Evolutionary conservation across 1,284 basidiomycete genomes (phyloP).

Genomic region (Bjerkandera adusta): DNA sequence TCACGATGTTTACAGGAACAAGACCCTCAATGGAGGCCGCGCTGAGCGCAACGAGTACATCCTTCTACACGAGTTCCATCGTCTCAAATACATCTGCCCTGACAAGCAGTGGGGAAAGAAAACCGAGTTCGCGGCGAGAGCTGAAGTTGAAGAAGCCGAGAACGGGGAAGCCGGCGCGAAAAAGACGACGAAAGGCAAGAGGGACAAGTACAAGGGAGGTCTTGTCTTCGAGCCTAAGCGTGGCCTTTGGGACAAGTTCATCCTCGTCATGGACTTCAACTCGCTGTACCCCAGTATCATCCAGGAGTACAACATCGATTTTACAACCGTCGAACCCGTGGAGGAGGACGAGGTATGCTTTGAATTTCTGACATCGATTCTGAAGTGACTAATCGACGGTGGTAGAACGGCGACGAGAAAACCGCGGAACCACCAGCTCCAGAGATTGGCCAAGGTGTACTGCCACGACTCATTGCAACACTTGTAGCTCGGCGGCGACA

Average conservation of each 20-base stretch:
- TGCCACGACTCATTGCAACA: conserved; percentile 94
- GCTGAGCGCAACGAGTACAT: conserved; percentile 99
- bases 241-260: conserved; percentile 95
- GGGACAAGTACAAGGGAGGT: conserved; percentile 98
- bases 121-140: conserved; percentile 50
- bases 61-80: conserved; percentile 96
- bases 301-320: conserved; percentile 99
- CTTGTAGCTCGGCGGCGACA: conserved; percentile 88
- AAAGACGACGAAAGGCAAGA: conserved; percentile 66
- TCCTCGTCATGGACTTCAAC: conserved; percentile 99
- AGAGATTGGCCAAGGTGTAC: conserved; percentile 80
- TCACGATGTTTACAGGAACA: conserved; percentile 62
- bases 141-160: conserved; percentile 65
- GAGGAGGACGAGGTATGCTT: conserved; percentile 59
- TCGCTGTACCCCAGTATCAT: conserved; percentile 99
- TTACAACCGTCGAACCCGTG: conserved; percentile 87
- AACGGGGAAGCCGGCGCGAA: conserved; percentile 41
- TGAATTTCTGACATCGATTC: background rate
- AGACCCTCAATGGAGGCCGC: conserved; percentile 92
- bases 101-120: conserved; percentile 91
- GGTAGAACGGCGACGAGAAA: conserved; percentile 75
- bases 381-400: conserved; percentile 12
- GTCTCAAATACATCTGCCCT: conserved; percentile 93
- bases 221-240: conserved; percentile 97
- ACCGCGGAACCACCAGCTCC: conserved; percentile 87